Conservation (phyloP, 768 basidiomycete species). For the Neoboletus magnificus region DNA sequence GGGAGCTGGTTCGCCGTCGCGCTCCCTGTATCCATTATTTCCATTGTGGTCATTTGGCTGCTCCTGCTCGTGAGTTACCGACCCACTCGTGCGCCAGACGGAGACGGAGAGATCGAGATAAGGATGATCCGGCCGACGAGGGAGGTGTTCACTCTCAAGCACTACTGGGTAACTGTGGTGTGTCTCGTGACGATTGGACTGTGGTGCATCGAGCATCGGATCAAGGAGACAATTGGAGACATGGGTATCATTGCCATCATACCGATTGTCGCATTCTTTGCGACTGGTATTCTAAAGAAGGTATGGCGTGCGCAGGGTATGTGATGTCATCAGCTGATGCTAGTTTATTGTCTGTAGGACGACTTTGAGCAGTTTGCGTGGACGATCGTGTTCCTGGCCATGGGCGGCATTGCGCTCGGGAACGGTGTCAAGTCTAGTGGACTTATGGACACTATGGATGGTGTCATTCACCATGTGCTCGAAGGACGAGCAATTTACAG, state of each 20-base stretch:
- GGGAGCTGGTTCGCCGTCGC: slow-evolving; percentile 91
- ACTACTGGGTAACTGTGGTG: slow-evolving; percentile 86
- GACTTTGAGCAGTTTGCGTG: slow-evolving; percentile 95
- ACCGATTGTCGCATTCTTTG: slow-evolving; percentile 91
- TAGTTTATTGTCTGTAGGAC: slow-evolving; percentile 47
- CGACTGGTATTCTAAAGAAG: slow-evolving; percentile 91
- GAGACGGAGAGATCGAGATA: slow-evolving; percentile 78
- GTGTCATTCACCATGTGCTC: slow-evolving; percentile 55
- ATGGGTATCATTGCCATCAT: slow-evolving; percentile 98
- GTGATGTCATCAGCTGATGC: neutral
- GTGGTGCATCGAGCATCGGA: slow-evolving; percentile 84
- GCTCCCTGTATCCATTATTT: slow-evolving; percentile 83
- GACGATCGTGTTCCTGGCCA: slow-evolving; percentile 94
- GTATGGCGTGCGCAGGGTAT: slow-evolving; percentile 37
- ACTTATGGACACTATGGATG: slow-evolving; percentile 75
- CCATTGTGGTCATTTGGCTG: slow-evolving; percentile 88
- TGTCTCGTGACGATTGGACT: slow-evolving; percentile 81
- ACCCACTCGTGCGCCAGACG: slow-evolving; percentile 69
- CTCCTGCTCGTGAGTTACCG: slow-evolving; percentile 81
- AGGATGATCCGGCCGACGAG: slow-evolving; percentile 78
- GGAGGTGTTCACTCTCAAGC: slow-evolving; percentile 78
- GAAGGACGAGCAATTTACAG: slow-evolving; percentile 60
- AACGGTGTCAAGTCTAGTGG: slow-evolving; percentile 91
- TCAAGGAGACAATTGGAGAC: slow-evolving; percentile 79
- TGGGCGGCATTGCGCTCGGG: slow-evolving; percentile 97